Evolutionary conservation across 495 filamentous ascomycete genomes (phyloP), one percentile per base, ranked within the genome.

Genomic region (Articulospora tetracladia): DNA sequence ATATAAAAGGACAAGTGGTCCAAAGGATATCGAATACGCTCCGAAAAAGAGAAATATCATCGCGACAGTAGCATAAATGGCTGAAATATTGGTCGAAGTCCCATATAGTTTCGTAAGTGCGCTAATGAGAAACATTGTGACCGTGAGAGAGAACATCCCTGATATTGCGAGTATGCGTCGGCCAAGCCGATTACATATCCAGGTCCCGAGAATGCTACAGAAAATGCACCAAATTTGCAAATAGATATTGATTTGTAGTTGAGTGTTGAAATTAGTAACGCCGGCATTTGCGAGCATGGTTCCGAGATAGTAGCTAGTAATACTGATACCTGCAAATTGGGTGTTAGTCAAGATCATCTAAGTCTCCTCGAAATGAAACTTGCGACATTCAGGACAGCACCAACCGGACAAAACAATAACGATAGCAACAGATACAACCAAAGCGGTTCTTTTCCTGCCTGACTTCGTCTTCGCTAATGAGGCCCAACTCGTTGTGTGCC

Each of bases 191-290:
- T 92, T 89, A 0, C 83, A 82, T 62, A 86, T 77, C 55, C 72
- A 71, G 4, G 90, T 85, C 12, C 88, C 89, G 23, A 78, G 68
- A n/a, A 86, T 72, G 2, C 88, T 86, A 54, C 80, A 83, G 17
- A 86, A 68, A 27, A 90, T 74, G 27, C 80, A 77, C 13, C 82
- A 81, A 66, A 89, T 84, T 57, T 86, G 72, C 24, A 79, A 78
- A 58, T 80, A 82, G 57, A 82, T 74, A 7, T 72, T 63, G 34
- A 66, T 66, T 48, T 63, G 23, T 53, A 63, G 34, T 47, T 66
- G 60, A 24, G 60, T 59, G 12, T 32, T 60, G 7, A 55, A 57
- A 22, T 63, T 54, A 8, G 15, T 59, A 22, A 67, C 67, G 8
- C 60, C 59, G 32, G 70, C 60, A 55, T 63, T 61, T 0, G 47